phyloP scores from a whole-genome alignment of 495 filamentous ascomycete genomes.

The Penicillium egyptiacum region DNA sequence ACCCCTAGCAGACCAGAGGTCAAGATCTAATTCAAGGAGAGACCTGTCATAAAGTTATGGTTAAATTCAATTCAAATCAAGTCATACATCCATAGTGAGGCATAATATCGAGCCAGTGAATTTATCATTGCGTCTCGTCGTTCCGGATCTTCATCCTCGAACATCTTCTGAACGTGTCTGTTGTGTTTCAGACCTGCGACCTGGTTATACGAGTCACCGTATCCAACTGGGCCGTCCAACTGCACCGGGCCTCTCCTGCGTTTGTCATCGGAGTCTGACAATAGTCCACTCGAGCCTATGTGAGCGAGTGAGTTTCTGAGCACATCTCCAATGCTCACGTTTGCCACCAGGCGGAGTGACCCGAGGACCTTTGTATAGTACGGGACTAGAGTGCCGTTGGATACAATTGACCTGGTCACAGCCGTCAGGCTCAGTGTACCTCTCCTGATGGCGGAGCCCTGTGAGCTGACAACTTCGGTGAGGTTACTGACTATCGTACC shows the following conservation, averaged over 20 bases:
- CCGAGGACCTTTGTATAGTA: conserved; percentile 41
- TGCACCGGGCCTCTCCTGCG: background rate
- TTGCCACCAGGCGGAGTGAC: conserved; percentile 30
- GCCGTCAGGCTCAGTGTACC: conserved; percentile 36
- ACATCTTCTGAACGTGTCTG: conserved; percentile 16
- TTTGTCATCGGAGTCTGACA: conserved; percentile 7
- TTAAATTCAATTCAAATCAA: background rate
- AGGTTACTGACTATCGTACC: conserved; percentile 30
- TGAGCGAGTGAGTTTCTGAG: conserved; percentile 35
- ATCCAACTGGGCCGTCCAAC: conserved; percentile 7
- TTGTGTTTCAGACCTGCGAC: conserved; percentile 17
- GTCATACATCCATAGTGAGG: background rate
- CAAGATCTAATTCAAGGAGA: background rate
- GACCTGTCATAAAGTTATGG: background rate
- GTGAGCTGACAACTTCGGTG: conserved; percentile 23
- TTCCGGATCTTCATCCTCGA: conserved; percentile 17
- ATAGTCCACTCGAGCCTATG: conserved; percentile 14
- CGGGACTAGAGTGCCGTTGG: conserved; percentile 32
- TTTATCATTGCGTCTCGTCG: conserved; percentile 21
- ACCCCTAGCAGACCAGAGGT: background rate
- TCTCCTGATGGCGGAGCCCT: conserved; percentile 25
- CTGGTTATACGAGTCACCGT: conserved; percentile 6
- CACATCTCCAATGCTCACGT: conserved; percentile 28
- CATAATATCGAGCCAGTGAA: conserved; percentile 12
- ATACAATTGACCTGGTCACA: conserved; percentile 28